phyloP scores from a whole-genome alignment of 139 green algal genomes.

The Tetradesmus lagerheimii region DNA sequence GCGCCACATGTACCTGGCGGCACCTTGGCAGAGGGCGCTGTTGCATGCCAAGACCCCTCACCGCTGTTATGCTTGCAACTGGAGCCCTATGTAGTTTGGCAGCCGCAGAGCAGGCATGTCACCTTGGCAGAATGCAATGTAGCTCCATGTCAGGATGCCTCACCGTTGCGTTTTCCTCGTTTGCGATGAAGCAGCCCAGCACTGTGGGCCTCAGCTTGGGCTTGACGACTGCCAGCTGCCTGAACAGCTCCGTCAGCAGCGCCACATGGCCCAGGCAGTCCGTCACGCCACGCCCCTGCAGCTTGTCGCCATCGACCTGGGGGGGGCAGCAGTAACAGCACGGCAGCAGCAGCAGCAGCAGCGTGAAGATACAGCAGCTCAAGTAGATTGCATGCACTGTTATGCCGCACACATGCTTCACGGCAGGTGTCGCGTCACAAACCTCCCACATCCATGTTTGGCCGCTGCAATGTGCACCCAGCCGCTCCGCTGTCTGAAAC shows the following conservation, averaged over 20 bases:
- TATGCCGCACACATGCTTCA: not conserved
- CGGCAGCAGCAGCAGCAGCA: not conserved
- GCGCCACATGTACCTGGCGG: constrained; percentile 84
- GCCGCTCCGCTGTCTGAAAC: too few species aligned
- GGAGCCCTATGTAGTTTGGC: too few species aligned
- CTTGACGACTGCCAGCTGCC: constrained; percentile 46
- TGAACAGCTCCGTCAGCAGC: constrained; percentile 79
- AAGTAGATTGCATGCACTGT: too few species aligned
- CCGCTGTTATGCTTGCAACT: too few species aligned
- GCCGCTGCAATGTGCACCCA: not conserved
- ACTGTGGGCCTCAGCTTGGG: constrained; percentile 72
- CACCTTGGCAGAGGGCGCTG: too few species aligned
- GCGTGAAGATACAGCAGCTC: too few species aligned
- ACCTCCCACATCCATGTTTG: not conserved
- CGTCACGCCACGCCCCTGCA: constrained; percentile 77
- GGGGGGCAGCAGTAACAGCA: not conserved
- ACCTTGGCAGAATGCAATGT: not conserved
- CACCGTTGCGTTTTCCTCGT: constrained; percentile 81
- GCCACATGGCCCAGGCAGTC: constrained; percentile 88
- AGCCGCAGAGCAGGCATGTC: too few species aligned
- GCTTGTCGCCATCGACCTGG: constrained; percentile 66
- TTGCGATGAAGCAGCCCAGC: constrained; percentile 83
- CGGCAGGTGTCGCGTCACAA: too few species aligned
- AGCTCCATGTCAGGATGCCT: not conserved
- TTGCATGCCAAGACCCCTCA: too few species aligned